phyloP scores from a whole-genome alignment of 2,329 filamentous ascomycete species.

The Emericellopsis cladophorae region DNA sequence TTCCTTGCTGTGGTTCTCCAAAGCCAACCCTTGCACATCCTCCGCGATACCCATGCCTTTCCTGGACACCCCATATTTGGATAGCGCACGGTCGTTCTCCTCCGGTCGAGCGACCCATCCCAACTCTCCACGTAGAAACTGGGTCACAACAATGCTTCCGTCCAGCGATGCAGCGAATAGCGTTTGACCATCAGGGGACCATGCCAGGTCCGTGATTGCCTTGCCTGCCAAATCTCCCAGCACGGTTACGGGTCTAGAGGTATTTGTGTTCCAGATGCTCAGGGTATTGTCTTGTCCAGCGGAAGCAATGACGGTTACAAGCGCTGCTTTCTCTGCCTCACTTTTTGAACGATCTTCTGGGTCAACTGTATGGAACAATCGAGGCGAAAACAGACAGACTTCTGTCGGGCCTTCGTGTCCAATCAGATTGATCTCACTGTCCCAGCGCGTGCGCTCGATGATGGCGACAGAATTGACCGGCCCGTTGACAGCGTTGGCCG shows the following conservation, averaged over 20 bases:
- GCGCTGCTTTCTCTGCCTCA: constrained; percentile 27
- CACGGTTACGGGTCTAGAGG: constrained; percentile 79
- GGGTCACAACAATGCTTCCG: constrained; percentile 69
- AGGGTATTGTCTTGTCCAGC: constrained; percentile 94
- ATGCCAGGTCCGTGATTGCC: constrained; percentile 86
- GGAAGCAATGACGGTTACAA: constrained; percentile 89
- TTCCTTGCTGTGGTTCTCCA: constrained; percentile 87
- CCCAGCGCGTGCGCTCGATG: constrained; percentile 83
- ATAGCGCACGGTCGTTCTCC: constrained; percentile 85
- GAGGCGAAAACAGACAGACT: constrained; percentile 91
- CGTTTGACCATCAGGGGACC: constrained; percentile 83
- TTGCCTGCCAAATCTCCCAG: constrained; percentile 81
- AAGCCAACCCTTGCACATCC: constrained; percentile 72
- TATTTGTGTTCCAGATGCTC: constrained; percentile 96
- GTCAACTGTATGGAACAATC: constrained; percentile 67
- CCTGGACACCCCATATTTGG: constrained; percentile 81
- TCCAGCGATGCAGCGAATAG: constrained; percentile 82
- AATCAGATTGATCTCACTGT: constrained; percentile 93
- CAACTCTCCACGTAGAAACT: constrained; percentile 78
- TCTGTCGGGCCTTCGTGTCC: constrained; percentile 95
- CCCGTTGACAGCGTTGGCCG: constrained; percentile 92
- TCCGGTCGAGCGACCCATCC: constrained; percentile 77
- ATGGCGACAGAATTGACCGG: constrained; percentile 96
- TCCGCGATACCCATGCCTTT: constrained; percentile 86
- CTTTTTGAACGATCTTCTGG: constrained; percentile 40